These are phyloP conservation scores for Linanthus parryae DNA, from an alignment of 148 eudicot genomes.

Conservation along the genomic window DNA sequence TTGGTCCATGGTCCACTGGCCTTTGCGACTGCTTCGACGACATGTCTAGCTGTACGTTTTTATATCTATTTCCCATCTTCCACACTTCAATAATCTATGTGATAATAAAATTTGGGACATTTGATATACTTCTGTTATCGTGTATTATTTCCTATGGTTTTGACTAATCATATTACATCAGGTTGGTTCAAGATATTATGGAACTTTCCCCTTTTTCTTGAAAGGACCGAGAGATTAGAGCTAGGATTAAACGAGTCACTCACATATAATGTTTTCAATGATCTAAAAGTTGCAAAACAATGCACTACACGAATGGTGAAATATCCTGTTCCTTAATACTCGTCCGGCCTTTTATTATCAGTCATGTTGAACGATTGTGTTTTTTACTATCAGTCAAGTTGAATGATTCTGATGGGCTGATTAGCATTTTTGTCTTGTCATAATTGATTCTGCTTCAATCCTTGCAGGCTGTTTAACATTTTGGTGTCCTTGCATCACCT, in stretches of 20 bases:
- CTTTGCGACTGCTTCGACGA: slow-evolving; percentile 10
- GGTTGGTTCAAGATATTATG: no score
- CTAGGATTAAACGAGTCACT: neutral
- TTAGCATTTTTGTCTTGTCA: neutral
- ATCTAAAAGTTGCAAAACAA: no score
- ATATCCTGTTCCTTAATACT: no score
- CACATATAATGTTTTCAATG: neutral
- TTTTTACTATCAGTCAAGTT: neutral
- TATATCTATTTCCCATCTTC: neutral
- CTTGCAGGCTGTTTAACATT: slow-evolving; percentile 2
- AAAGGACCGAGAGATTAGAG: no score
- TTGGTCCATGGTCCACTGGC: slow-evolving; percentile 3
- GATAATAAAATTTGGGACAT: neutral
- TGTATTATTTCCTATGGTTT: neutral
- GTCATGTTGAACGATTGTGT: neutral
- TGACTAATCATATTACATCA: neutral
- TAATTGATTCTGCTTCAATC: no score
- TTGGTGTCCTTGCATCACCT: slow-evolving; percentile 10
- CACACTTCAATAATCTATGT: neutral
- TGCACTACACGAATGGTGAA: no score
- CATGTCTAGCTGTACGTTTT: neutral
- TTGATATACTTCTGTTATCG: no score
- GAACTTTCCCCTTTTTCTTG: no score
- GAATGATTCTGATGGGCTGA: neutral
- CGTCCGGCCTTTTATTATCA: neutral